phyloP scores from a whole-genome alignment of 805 yeast genomes.

The Starmerella stigmatis region DNA sequence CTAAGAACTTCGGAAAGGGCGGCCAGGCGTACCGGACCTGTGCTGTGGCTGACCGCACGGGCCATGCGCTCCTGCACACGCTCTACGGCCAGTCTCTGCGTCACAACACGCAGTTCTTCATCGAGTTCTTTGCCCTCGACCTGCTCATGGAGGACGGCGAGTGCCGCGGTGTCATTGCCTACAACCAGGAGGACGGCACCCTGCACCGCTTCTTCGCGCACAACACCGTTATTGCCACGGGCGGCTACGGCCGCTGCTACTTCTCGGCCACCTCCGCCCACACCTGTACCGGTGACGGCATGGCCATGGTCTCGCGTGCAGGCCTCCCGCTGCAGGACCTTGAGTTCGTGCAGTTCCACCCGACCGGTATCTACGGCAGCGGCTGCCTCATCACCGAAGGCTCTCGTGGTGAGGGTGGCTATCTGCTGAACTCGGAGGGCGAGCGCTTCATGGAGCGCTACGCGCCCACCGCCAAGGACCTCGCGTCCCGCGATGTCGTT shows the following conservation, averaged over 20 bases:
- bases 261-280: constrained; percentile 98
- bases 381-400: constrained; percentile 99
- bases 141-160: constrained; percentile 89
- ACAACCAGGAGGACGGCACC: constrained; percentile 98
- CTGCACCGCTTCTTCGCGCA: constrained; percentile 95
- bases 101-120: constrained; percentile 95
- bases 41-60: constrained; percentile 99
- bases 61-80: constrained; percentile 92
- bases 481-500: constrained; percentile 97
- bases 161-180: constrained; percentile 94
- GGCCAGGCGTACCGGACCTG: constrained; percentile 99
- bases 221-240: constrained; percentile 93
- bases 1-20: constrained; percentile 91
- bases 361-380: constrained; percentile 98
- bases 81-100: constrained; percentile 92
- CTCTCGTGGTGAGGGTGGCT: constrained; percentile 99
- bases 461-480: constrained; percentile 96
- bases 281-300: constrained; percentile 99
- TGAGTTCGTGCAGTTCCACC: constrained; percentile 98
- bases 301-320: constrained; percentile 96
- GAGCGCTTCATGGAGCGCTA: constrained; percentile 99
- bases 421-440: constrained; percentile 90
- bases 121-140: constrained; percentile 93
- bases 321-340: constrained; percentile 95
- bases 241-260: constrained; percentile 98